Conservation (phyloP, 441 rosid genomes). For the Aquilaria agallochum region DNA sequence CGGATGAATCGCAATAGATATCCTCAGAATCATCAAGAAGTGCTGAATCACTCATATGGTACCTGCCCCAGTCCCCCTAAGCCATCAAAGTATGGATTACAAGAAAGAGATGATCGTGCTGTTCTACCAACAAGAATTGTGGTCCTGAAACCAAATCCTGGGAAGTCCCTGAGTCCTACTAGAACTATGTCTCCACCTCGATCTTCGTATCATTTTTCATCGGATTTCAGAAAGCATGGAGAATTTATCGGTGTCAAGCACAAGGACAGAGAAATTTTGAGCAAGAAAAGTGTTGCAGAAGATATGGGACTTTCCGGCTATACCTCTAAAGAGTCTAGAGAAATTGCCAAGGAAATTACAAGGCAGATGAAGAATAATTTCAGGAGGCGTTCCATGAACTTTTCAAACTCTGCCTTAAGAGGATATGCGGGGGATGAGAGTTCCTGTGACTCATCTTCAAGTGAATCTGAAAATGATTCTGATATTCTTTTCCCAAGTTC, state of each 20-base stretch:
- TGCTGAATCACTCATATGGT: slow-evolving; percentile 19
- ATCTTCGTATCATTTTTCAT: slow-evolving; percentile 42
- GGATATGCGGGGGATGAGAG: slow-evolving; percentile 85
- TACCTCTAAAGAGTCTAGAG: slow-evolving; percentile 55
- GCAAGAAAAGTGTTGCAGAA: slow-evolving; percentile 39
- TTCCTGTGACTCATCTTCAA: slow-evolving; percentile 58
- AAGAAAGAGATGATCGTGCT: slow-evolving; percentile 31
- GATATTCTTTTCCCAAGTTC: slow-evolving; percentile 37
- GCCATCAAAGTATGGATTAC: slow-evolving; percentile 32
- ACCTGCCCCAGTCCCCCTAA: slow-evolving; percentile 25
- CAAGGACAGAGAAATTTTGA: slow-evolving; percentile 24
- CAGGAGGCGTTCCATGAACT: slow-evolving; percentile 29
- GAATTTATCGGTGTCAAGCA: slow-evolving; percentile 32
- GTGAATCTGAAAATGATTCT: slow-evolving; percentile 61
- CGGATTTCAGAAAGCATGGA: slow-evolving; percentile 31
- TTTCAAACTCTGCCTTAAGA: slow-evolving; percentile 38
- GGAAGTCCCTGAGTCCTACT: slow-evolving; percentile 36
- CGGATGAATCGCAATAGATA: slow-evolving; percentile 26
- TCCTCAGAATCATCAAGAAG: slow-evolving; percentile 26
- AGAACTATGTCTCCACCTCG: slow-evolving; percentile 36
- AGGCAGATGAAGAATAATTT: slow-evolving; percentile 53
- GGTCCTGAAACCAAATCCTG: slow-evolving; percentile 76
- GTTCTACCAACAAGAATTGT: slow-evolving; percentile 68
- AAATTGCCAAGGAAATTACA: slow-evolving; percentile 52
- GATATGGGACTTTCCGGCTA: slow-evolving; percentile 37